A percentile compares a stretch with the other conserved stretches of the same genome.
phyloP scores from a whole-genome alignment of 2,329 filamentous ascomycete species.

The Diaporthe citriasiana region DNA sequence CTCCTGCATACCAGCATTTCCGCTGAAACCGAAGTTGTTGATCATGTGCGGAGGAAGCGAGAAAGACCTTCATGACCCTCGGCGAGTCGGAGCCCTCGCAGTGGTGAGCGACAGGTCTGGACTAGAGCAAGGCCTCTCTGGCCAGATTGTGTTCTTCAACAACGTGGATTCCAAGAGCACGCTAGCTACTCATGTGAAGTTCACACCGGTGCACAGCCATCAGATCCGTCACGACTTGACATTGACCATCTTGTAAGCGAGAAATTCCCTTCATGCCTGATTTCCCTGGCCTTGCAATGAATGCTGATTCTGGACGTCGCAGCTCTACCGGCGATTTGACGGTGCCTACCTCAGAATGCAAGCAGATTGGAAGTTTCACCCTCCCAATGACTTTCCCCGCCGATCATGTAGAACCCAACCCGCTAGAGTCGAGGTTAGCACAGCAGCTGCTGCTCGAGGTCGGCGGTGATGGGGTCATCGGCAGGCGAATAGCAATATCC shows the following conservation, averaged over 20 bases:
- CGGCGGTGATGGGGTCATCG: slow-evolving; percentile 39
- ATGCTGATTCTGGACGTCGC: not conserved
- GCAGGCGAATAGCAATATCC: slow-evolving; percentile 39
- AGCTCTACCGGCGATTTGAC: slow-evolving; percentile 40
- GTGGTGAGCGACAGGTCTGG: slow-evolving; percentile 30
- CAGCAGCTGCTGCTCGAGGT: slow-evolving; percentile 37
- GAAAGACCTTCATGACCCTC: slow-evolving; percentile 33
- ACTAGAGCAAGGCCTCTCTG: slow-evolving; percentile 29
- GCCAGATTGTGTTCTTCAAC: slow-evolving; percentile 38
- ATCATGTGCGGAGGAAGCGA: slow-evolving; percentile 38
- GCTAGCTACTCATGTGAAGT: slow-evolving; percentile 38
- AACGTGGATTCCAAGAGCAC: slow-evolving; percentile 33
- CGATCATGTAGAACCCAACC: not conserved
- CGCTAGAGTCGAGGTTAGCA: slow-evolving; percentile 24
- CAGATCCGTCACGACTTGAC: slow-evolving; percentile 9
- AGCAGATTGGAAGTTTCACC: slow-evolving; percentile 24
- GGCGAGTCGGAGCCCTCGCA: slow-evolving; percentile 38
- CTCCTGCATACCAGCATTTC: not conserved
- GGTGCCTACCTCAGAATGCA: slow-evolving; percentile 25
- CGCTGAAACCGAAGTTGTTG: not conserved
- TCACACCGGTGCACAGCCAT: not conserved
- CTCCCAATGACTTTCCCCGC: not conserved
- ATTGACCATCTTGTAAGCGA: slow-evolving; percentile 38
- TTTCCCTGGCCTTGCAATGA: too few species aligned
- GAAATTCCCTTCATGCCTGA: too few species aligned